Evolutionary conservation across 2,329 filamentous ascomycete genomes (phyloP), one percentile per base, ranked within the genome.

Genomic region (Davidsoniella eucalypti): DNA sequence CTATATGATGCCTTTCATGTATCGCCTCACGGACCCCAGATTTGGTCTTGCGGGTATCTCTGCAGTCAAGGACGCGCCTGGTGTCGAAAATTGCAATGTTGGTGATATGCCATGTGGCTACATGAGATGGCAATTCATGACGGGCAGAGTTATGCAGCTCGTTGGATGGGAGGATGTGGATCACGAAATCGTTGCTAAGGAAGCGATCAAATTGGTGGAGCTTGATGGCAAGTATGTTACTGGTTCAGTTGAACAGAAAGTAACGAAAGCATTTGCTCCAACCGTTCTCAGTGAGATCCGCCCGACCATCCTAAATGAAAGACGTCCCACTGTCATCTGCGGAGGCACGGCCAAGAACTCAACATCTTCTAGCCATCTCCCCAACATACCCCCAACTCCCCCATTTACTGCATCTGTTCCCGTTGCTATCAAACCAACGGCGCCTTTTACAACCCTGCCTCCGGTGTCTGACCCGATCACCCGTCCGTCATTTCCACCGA

Each of bases 11-110:
- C 87, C 80, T 1, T 94, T 95, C 61, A 69, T 95, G 38, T 94
- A 90, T 62, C 80, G 90, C 47, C 85, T 79, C 2, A 85, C 83
- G 49, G 87, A 82, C 57, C 75, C 90, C 46, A 81, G 92, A 56
- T 81, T 83, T 54, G 88, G 90, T 2, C 73, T 96, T 33, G 87
- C 88, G 0, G 90, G 90, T 0, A 66, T 96, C 16, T 83, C 94
- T 61, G 73, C 75, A 14, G 75, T 92, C 29, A 69, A 76, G 39
- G 80, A 79, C 12, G 76, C 87, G 2, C 67, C 71, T 47, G 71
- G 73, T 38, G 68, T 82, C 49, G 82, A 87, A 61, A 87, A 84
- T 56, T 67, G 83, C 49, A 70, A 84, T 55, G 74, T 80, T 23
- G 80, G 75, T 54, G 71, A 78, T 50, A 69, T 79, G 55, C 73